Conservation (phyloP, 345 rosid species). For the Boechera divaricarpa region DNA sequence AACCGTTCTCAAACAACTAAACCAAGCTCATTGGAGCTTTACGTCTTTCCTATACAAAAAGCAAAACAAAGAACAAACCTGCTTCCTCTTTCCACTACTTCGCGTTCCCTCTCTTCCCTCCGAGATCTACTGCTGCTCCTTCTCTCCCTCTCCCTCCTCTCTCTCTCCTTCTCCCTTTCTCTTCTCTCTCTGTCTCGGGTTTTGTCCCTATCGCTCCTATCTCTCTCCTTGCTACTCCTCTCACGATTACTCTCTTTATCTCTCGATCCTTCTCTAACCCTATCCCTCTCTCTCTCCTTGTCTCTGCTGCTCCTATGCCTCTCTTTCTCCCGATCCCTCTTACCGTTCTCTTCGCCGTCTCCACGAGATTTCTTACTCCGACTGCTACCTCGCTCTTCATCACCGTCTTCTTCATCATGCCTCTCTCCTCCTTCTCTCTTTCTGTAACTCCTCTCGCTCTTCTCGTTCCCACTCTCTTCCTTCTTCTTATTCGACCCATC, state of each 20-base stretch:
- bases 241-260: conserved; percentile 51
- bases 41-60: not conserved
- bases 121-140: conserved; percentile 53
- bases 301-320: conserved; percentile 59
- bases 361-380: conserved; percentile 67
- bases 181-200: conserved; percentile 50
- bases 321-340: conserved; percentile 57
- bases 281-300: conserved; percentile 49
- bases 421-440: conserved; percentile 64
- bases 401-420: conserved; percentile 54
- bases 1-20: not conserved
- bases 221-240: conserved; percentile 52
- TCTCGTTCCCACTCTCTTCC: conserved; percentile 55
- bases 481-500: conserved; percentile 52
- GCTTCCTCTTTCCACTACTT: conserved; percentile 50
- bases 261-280: conserved; percentile 52
- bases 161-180: conserved; percentile 42
- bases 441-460: conserved; percentile 73
- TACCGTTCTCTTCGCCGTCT: conserved; percentile 60
- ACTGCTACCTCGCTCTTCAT: conserved; percentile 49
- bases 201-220: conserved; percentile 45
- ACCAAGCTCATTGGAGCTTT: not conserved
- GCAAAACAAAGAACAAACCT: conserved; percentile 33
- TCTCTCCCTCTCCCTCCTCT: conserved; percentile 34
- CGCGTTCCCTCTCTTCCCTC: conserved; percentile 52